A percentile compares a stretch with the other conserved stretches of the same genome.
phyloP scores from a whole-genome alignment of 1,284 basidiomycete genomes.

The Naganishia albida region DNA sequence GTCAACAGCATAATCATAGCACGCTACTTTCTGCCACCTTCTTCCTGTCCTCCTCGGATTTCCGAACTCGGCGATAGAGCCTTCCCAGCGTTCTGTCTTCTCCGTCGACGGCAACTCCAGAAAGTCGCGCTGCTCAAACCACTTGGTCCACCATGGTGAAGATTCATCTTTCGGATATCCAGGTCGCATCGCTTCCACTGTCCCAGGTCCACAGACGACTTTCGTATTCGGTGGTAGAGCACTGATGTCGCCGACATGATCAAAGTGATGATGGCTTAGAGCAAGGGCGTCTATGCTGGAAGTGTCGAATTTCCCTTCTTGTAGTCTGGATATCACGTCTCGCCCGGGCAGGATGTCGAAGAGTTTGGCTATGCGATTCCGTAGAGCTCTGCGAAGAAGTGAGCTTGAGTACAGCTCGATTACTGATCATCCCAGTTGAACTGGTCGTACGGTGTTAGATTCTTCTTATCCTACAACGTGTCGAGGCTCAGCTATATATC shows the following conservation, averaged over 20 bases:
- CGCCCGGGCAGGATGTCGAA: conserved; percentile 31
- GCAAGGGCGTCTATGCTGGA: conserved; percentile 35
- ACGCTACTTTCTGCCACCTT: conserved; percentile 34
- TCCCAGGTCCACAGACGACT: conserved; percentile 36
- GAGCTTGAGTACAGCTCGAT: conserved; percentile 23
- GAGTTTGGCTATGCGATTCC: conserved; percentile 33
- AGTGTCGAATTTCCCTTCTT: conserved; percentile 32
- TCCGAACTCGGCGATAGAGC: conserved; percentile 4
- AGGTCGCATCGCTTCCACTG: conserved; percentile 35
- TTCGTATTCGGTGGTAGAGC: not conserved
- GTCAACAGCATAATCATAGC: conserved; percentile 37
- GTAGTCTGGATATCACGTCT: conserved; percentile 34
- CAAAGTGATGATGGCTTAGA: conserved; percentile 36
- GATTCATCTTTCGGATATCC: conserved; percentile 36
- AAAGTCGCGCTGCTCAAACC: conserved; percentile 36
- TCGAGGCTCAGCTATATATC: not conserved
- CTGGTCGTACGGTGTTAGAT: conserved; percentile 8
- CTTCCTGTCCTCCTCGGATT: conserved; percentile 11
- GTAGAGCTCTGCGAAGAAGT: conserved; percentile 1
- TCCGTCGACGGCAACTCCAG: conserved; percentile 33
- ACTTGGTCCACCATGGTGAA: conserved; percentile 35
- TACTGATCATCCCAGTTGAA: conserved; percentile 15
- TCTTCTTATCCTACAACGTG: conserved; percentile 2
- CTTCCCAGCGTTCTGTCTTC: conserved; percentile 10
- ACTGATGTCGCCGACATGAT: conserved; percentile 28